Evolutionary conservation across 2,329 filamentous ascomycete species (phyloP).

Genomic region (Alternaria hordeiaustralica): DNA sequence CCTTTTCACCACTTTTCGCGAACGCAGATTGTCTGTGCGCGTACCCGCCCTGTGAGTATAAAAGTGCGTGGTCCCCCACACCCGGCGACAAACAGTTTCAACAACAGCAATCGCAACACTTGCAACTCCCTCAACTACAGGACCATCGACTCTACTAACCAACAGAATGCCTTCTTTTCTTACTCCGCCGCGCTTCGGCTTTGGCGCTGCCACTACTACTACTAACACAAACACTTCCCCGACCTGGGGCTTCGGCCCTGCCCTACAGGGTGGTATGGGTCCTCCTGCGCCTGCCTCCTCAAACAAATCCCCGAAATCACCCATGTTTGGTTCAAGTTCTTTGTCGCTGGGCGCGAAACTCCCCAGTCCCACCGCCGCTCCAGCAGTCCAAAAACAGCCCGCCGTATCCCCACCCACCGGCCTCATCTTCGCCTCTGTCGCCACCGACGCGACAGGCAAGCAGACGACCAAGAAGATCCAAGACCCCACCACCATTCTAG

Average conservation of each 20-base stretch:
- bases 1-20: neutral
- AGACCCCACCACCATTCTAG: neutral
- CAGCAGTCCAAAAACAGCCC: neutral
- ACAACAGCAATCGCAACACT: neutral
- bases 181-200: neutral
- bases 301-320: neutral
- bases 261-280: neutral
- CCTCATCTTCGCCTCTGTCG: neutral
- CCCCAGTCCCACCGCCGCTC: neutral
- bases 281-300: neutral
- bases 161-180: neutral
- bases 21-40: neutral
- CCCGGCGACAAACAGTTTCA: neutral
- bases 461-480: neutral
- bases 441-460: neutral
- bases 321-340: neutral
- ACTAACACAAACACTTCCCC: neutral
- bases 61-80: neutral
- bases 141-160: neutral
- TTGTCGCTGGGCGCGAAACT: neutral
- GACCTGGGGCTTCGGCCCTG: neutral
- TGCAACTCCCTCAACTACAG: neutral
- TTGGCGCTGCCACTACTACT: neutral
- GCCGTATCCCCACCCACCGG: neutral
- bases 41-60: neutral